Evolutionary conservation across 2,329 filamentous ascomycete species (phyloP).

Genomic region (Grosmannia serpens): DNA sequence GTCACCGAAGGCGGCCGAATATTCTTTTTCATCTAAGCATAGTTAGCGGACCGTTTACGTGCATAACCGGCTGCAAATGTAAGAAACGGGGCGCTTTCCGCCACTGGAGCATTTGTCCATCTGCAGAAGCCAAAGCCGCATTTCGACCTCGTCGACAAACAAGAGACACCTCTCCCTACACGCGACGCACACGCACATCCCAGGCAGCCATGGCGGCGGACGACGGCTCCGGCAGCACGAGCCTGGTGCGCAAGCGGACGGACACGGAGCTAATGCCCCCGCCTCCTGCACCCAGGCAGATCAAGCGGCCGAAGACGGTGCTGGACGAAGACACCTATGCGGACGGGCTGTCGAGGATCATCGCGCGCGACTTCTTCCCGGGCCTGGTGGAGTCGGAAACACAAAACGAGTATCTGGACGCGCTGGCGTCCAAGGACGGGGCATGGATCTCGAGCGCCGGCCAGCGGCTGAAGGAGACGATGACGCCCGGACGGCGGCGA

Average conservation of each 20-base stretch:
- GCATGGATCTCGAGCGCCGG: slow-evolving; percentile 80
- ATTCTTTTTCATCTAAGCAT: slow-evolving; percentile 3
- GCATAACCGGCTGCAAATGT: neutral
- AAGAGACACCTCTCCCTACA: neutral
- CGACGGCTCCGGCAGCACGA: slow-evolving; percentile 29
- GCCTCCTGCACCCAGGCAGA: slow-evolving; percentile 72
- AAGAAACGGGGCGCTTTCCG: neutral
- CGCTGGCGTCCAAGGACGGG: slow-evolving; percentile 72
- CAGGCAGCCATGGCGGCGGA: slow-evolving; percentile 7
- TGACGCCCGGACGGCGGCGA: slow-evolving; percentile 57
- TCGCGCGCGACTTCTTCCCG: slow-evolving; percentile 93
- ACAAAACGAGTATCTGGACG: slow-evolving; percentile 86
- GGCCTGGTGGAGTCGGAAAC: slow-evolving; percentile 76
- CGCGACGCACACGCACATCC: neutral
- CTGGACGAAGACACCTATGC: slow-evolving; percentile 93
- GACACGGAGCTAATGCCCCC: slow-evolving; percentile 76
- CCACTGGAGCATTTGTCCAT: neutral
- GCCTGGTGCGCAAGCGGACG: slow-evolving; percentile 56
- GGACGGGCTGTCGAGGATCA: slow-evolving; percentile 81
- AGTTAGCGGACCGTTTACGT: neutral
- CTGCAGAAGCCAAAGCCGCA: neutral
- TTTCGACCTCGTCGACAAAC: neutral
- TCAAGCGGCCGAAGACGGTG: slow-evolving; percentile 79
- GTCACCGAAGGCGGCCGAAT: slow-evolving; percentile 11
- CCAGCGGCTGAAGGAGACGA: slow-evolving; percentile 59